These are phyloP conservation scores for Colletotrichum plurivorum DNA, from an alignment of 2,329 filamentous ascomycete species.

Conservation along the genomic window DNA sequence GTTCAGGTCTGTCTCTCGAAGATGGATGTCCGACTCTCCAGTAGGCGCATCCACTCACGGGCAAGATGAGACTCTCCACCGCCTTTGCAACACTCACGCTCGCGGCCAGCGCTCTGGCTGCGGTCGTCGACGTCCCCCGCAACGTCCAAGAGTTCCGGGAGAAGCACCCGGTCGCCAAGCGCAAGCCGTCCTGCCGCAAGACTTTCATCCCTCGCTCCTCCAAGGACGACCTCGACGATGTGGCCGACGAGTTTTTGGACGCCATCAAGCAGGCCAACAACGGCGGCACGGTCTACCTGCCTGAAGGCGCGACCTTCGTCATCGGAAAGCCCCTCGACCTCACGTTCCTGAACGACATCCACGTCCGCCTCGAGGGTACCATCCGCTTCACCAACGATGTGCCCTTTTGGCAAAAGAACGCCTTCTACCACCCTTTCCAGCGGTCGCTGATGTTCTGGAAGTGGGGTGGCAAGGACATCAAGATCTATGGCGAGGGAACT, in stretches of 20 bases:
- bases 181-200: slow-evolving; percentile 43
- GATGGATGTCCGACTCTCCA: not conserved
- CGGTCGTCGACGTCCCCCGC: slow-evolving; percentile 49
- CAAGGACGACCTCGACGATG: slow-evolving; percentile 67
- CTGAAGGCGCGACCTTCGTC: slow-evolving; percentile 67
- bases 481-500: slow-evolving; percentile 69
- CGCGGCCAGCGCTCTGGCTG: slow-evolving; percentile 42
- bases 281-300: slow-evolving; percentile 69
- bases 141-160: slow-evolving; percentile 54
- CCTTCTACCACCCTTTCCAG: slow-evolving; percentile 58
- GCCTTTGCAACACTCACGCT: slow-evolving; percentile 31
- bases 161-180: slow-evolving; percentile 53
- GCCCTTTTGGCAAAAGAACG: slow-evolving; percentile 58
- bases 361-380: slow-evolving; percentile 71
- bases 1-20: not conserved
- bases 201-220: slow-evolving; percentile 67
- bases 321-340: slow-evolving; percentile 72
- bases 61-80: slow-evolving; percentile 42
- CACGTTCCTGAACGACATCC: slow-evolving; percentile 70
- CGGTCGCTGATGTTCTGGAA: slow-evolving; percentile 74
- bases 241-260: slow-evolving; percentile 67
- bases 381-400: slow-evolving; percentile 62
- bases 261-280: slow-evolving; percentile 70
- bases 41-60: not conserved
- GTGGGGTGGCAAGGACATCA: slow-evolving; percentile 74